Evolutionary conservation across 129 eudicot genomes (phyloP), one percentile per base, ranked within the genome.

Genomic region (Dittrichia graveolens): DNA sequence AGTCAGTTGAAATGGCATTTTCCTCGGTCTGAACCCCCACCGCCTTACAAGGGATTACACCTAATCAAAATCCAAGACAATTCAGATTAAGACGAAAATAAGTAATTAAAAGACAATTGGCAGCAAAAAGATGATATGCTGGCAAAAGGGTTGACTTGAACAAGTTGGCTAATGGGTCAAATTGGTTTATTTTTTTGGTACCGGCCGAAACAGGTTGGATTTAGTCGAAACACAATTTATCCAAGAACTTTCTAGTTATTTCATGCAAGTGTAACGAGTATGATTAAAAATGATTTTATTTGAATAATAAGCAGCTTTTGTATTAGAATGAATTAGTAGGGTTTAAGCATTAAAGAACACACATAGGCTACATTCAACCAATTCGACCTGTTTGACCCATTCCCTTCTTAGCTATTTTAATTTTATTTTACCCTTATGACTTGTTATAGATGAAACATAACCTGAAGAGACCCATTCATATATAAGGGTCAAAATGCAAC

Each of bases 1-100:
- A 40, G 67, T 73, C 71, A 72, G 72, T 65, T 53, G 75, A 63
- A 52, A 86, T 79, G 60, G 16, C 70, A 38, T 47, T 71, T 24
- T 71, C 75, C 50, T 91, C 96, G 6, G 96, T 88, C 81, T 89
- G 97, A 61, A 91, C 86, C 73, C 95, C 97, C 49, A 81, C 81
- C 3, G 55, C 65, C 75, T 86, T 85, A 72, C 80, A 43, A 65
- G 79, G 71, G 52, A 82, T 46, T 80, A 40, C 12, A 60, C 77
- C 75, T 69, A 75, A 76, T 34, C 67, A 78, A 67, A 80, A 57
- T 14, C 61, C 48, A 75, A 60, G 11, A 57, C 16, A 48, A 37
- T 5, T 39, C 15, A 71, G 13, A 18, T 39, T 44, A 74, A 42
- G 72, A 50, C 48, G 8, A 45, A 6, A 57, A 24, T 0, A 9